Evolutionary conservation across 768 basidiomycete genomes (phyloP).

Genomic region (Fistulinella prunicolor): DNA sequence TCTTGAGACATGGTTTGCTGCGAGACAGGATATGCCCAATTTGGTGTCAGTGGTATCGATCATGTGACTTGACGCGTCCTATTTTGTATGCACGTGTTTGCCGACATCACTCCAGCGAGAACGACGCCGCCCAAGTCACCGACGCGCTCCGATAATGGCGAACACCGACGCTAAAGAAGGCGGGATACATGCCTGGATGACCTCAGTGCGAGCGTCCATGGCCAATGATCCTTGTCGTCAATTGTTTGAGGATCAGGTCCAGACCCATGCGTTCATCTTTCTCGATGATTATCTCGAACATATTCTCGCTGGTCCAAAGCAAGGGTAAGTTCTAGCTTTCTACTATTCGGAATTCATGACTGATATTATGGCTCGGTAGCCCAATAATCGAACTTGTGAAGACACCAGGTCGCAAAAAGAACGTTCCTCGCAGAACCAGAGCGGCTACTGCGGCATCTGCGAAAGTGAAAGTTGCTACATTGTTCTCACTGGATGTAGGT

Average conservation of each 20-base stretch:
- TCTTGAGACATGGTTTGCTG: constrained; percentile 12
- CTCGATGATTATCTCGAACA: constrained; percentile 74
- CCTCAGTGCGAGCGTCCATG: constrained; percentile 65
- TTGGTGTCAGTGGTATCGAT: constrained; percentile 4
- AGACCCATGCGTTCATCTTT: constrained; percentile 73
- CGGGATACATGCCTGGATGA: constrained; percentile 69
- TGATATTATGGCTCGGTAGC: constrained; percentile 34
- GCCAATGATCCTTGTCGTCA: constrained; percentile 68
- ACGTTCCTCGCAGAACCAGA: constrained; percentile 48
- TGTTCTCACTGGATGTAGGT: constrained; percentile 48
- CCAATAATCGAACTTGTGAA: constrained; percentile 78
- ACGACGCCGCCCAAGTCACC: constrained; percentile 1
- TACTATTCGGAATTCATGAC: not conserved
- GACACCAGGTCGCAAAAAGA: constrained; percentile 75
- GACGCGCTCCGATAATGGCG: constrained; percentile 7
- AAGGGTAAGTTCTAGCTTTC: constrained; percentile 48
- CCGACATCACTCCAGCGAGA: not conserved
- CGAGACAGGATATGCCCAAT: not conserved
- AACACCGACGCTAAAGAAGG: constrained; percentile 13
- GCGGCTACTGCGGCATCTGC: constrained; percentile 38
- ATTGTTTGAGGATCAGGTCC: constrained; percentile 69
- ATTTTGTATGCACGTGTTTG: constrained; percentile 22
- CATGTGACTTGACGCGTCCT: constrained; percentile 31
- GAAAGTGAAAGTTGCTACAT: constrained; percentile 42
- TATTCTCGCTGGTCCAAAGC: constrained; percentile 61